Base-by-base conservation (phyloP, 305 asterid species). In the Plantago lanceolata region DNA sequence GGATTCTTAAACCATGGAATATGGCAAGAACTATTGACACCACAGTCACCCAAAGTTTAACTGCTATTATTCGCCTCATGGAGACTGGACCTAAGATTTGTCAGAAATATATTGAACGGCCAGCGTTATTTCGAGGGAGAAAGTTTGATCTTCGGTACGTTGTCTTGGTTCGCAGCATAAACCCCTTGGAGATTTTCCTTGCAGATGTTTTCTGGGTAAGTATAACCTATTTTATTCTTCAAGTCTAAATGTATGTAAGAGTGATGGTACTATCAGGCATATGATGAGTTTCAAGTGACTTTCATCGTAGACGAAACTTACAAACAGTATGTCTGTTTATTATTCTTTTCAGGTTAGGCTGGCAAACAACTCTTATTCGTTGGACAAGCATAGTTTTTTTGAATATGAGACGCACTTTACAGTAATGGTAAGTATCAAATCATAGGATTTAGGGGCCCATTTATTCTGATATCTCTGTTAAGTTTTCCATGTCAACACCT, bases 1-100 rank as follows among this genome's bases (percentile, higher is more conserved):
- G 99, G 99, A 93, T 93, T 72, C 79, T 93, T 60, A 93, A 93
- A 79, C 99, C 97, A 64, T 93, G 99, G 99, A 93, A 93, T 83
- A 93, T 93, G 99, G 99, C 99, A 67, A 85, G 99, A 78, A 93
- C 97, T 28, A 93, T 93, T 59, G 97, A 93, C 73, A 93, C 97
- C 37, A 82, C 90, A 43, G 89, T 93, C 48, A 84, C 94, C 58
- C 85, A 86, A 67, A 83, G 76, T 73, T 78, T 93, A 73, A 76
- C 94, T 50, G 86, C 92, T 35, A 88, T 93, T 70, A 86, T 93
- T 66, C 97, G 99, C 62, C 92, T 93, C 71, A 90, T 93, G 97
- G 97, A 90, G 75, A 90, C 99, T 60, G 95, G 95, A 64, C 99
- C 99, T 35, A 93, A 93, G 82, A 82, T 93, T 68, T 84, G 95